These are phyloP conservation scores for Plasmodium relictum DNA, from an alignment of 169 alveolate species.

Conservation along the genomic window DNA sequence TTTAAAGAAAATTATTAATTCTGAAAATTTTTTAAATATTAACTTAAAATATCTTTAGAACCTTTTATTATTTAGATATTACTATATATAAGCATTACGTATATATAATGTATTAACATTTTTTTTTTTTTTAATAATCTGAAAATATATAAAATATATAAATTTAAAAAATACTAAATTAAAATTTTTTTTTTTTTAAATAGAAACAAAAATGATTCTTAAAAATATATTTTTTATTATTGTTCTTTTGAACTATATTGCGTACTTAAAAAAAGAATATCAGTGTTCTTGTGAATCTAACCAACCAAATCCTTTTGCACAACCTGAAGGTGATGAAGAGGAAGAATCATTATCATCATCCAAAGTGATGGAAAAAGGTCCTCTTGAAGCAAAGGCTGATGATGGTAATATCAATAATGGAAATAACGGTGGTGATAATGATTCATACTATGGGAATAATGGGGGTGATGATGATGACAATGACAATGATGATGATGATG, in stretches of 20 bases:
- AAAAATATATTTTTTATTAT: conserved; percentile 13
- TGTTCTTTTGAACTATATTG: conserved; percentile 12
- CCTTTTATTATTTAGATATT: too few species aligned
- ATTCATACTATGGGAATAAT: not conserved
- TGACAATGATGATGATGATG: conserved; percentile 61
- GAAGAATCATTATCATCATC: not conserved
- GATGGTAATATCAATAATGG: conserved; percentile 50
- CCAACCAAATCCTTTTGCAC: conserved; percentile 5
- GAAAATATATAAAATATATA: too few species aligned
- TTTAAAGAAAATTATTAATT: too few species aligned
- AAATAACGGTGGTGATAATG: not conserved
- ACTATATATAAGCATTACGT: too few species aligned
- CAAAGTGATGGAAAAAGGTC: not conserved
- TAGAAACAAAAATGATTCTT: conserved; percentile 17
- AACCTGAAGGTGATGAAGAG: conserved; percentile 23
- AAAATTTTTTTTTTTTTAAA: too few species aligned
- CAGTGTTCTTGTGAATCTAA: not conserved
- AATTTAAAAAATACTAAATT: too few species aligned
- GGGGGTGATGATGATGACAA: conserved; percentile 44
- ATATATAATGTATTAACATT: too few species aligned
- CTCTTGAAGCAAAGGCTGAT: conserved; percentile 19
- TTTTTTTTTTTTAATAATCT: too few species aligned
- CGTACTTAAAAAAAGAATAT: conserved; percentile 15
- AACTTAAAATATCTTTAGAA: too few species aligned
- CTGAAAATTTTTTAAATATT: too few species aligned